These are phyloP conservation scores for Hebeloma cylindrosporum DNA, from an alignment of 768 basidiomycete species.

Conservation along the genomic window DNA sequence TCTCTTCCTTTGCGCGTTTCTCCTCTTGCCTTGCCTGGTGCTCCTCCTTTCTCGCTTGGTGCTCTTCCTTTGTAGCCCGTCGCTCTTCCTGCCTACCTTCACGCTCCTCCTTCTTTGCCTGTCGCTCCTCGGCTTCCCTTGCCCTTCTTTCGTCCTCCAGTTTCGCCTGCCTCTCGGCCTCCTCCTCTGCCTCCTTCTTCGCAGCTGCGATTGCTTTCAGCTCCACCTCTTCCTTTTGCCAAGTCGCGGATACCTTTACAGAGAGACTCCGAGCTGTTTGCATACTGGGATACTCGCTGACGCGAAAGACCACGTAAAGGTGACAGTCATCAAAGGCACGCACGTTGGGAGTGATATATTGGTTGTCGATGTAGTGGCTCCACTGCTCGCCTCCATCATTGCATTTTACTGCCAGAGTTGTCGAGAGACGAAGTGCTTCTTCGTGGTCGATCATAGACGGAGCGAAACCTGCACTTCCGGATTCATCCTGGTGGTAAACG, in stretches of 20 bases:
- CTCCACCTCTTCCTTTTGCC: constrained; percentile 8
- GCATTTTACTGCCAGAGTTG: not conserved
- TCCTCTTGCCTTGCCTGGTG: constrained; percentile 1
- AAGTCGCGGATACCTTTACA: constrained; percentile 4
- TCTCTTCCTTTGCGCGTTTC: not conserved
- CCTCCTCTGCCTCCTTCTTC: constrained; percentile 1
- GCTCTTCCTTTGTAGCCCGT: constrained; percentile 1
- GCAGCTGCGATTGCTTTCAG: not conserved
- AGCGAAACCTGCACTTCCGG: not conserved
- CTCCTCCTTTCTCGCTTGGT: not conserved
- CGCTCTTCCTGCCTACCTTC: not conserved
- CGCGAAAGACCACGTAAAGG: not conserved
- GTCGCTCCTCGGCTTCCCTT: constrained; percentile 6
- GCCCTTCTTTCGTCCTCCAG: constrained; percentile 1
- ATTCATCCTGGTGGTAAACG: not conserved
- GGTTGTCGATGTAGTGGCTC: constrained; percentile 1
- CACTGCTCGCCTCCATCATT: constrained; percentile 1
- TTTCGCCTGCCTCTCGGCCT: not conserved
- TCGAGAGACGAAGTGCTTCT: not conserved
- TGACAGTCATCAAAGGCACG: not conserved
- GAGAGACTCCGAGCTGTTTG: not conserved
- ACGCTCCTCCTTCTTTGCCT: not conserved
- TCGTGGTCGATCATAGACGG: constrained; percentile 3
- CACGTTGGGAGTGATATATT: not conserved
- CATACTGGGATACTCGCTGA: not conserved